Evolutionary conservation across 441 rosid species (phyloP).

Genomic region (Mallotus repandus): DNA sequence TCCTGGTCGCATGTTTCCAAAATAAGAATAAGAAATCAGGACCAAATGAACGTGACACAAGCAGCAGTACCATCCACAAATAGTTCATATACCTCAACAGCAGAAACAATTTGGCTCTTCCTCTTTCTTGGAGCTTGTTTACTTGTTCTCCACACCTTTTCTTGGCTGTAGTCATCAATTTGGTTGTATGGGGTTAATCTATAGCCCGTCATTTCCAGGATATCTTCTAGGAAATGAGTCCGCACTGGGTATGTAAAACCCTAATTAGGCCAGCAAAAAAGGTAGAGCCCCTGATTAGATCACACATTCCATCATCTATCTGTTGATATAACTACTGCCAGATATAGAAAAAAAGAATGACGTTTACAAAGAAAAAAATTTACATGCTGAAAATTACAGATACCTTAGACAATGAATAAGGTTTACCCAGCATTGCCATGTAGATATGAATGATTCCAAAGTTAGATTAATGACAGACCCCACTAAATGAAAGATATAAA

Average conservation of each 20-base stretch:
- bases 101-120: slow-evolving; percentile 82
- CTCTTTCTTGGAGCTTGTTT: slow-evolving; percentile 80
- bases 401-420: not conserved
- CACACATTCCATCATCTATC: slow-evolving; percentile 2
- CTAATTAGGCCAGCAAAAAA: slow-evolving; percentile 40
- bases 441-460: not conserved
- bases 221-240: slow-evolving; percentile 72
- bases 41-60: slow-evolving; percentile 1
- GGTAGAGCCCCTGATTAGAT: not conserved
- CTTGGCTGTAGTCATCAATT: slow-evolving; percentile 90
- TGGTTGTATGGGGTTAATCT: slow-evolving; percentile 74
- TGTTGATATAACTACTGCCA: not conserved
- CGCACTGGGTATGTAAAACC: slow-evolving; percentile 77
- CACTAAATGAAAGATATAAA: not conserved
- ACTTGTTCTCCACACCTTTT: slow-evolving; percentile 78
- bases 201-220: slow-evolving; percentile 72
- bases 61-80: slow-evolving; percentile 4
- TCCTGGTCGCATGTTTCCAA: slow-evolving; percentile 44
- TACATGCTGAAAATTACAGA: not conserved
- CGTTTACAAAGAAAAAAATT: not conserved
- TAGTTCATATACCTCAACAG: slow-evolving; percentile 65
- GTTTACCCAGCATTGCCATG: not conserved
- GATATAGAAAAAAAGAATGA: not conserved
- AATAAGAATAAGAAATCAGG: slow-evolving; percentile 26
- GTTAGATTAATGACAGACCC: not conserved